These are phyloP conservation scores for Penicillium sp. DNA, from an alignment of 2,329 filamentous ascomycete genomes.

Conservation along the genomic window DNA sequence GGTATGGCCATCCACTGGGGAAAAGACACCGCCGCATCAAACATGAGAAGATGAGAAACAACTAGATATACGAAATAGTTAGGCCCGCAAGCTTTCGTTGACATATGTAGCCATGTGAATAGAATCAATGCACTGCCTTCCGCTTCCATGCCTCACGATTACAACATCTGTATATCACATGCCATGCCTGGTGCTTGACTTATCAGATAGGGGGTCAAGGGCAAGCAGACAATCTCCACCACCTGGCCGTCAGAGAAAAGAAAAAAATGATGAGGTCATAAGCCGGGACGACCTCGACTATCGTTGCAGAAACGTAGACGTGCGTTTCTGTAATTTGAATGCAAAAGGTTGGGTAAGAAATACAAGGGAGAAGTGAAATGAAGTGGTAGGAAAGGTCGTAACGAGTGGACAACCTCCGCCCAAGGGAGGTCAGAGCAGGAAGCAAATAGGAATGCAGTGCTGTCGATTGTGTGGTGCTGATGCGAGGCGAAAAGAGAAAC, in stretches of 20 bases:
- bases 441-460: constrained; percentile 1
- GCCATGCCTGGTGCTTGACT: not conserved
- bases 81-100: constrained; percentile 17
- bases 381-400: constrained; percentile 4
- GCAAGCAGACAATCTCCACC: not conserved
- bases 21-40: constrained; percentile 16
- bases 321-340: constrained; percentile 2
- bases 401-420: constrained; percentile 21
- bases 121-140: constrained; percentile 12
- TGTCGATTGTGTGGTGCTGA: constrained; percentile 11
- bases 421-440: constrained; percentile 9
- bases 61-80: constrained; percentile 18
- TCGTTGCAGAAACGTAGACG: constrained; percentile 4
- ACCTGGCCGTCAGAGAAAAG: not conserved
- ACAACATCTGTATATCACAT: constrained; percentile 8
- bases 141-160: constrained; percentile 5
- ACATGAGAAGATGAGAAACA: constrained; percentile 14
- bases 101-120: constrained; percentile 19
- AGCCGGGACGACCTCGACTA: constrained; percentile 8
- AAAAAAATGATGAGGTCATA: not conserved
- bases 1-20: constrained; percentile 20
- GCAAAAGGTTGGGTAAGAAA: constrained; percentile 15
- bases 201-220: not conserved
- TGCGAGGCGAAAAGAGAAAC: constrained; percentile 21
- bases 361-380: constrained; percentile 16